phyloP scores from a whole-genome alignment of 129 eudicot species.

The Lactuca sativa region DNA sequence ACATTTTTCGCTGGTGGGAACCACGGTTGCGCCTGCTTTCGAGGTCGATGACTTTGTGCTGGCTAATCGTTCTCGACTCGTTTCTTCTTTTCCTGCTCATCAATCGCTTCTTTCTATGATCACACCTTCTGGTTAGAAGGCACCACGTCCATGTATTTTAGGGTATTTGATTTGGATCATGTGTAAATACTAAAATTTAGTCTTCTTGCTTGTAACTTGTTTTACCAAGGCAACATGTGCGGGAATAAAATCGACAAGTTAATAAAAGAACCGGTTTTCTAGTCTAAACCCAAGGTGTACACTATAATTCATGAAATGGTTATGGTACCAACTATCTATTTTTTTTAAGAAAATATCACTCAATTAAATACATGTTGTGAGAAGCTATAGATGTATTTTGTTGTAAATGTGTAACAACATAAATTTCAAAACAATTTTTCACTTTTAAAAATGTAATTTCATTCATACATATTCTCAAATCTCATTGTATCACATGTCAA shows the following conservation, averaged over 20 bases:
- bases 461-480: too few species aligned
- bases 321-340: too few species aligned
- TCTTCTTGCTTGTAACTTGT: not conserved
- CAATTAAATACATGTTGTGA: too few species aligned
- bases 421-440: too few species aligned
- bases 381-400: too few species aligned
- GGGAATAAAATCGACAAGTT: not conserved
- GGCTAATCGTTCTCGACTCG: constrained; percentile 60
- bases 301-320: not conserved
- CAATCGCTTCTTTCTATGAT: constrained; percentile 55
- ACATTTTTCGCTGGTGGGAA: constrained; percentile 82
- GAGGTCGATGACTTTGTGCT: constrained; percentile 77
- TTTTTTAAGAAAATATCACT: too few species aligned
- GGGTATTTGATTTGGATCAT: not conserved
- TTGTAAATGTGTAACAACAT: too few species aligned
- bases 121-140: constrained; percentile 28
- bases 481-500: too few species aligned
- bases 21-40: constrained; percentile 94
- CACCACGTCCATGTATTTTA: not conserved
- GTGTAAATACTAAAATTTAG: not conserved
- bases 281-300: not conserved
- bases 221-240: not conserved
- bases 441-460: too few species aligned
- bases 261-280: not conserved
- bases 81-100: constrained; percentile 52